Evolutionary conservation across 371 early-diverging fungal genomes (phyloP), one percentile per base, ranked within the genome.

Genomic region (Mucor mucedo): DNA sequence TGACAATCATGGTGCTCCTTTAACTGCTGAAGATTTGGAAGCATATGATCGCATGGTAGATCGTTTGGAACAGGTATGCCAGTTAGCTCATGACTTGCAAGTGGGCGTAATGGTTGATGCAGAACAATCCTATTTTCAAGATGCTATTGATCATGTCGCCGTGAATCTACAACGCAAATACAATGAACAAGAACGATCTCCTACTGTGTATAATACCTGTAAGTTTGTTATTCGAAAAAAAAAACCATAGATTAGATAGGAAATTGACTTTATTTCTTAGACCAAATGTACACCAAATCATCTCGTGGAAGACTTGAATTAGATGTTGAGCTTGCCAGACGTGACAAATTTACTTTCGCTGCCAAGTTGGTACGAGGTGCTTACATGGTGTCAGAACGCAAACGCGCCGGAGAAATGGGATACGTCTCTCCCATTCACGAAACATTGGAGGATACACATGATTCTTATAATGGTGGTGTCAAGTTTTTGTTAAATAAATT

Each of bases 301-400:
- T 82, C 91, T 4, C 72, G 78, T 40, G 72, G 73, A 48, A 86
- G 91, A 65, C 78, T 98, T 56, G 66, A 80, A 61, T 70, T 77
- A 52, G 95, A 96, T 80, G 81, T 84, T 45, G 89, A 86, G 58
- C 76, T 85, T 27, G 84, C 92, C 1, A 67, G 84, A 58, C 85
- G 91, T 38, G 81, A 84, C 65, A 88, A 91, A 54, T 92, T 88
- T 74, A 76, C 83, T 30, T 90, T 96, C 76, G 98, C 89, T 4
- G 90, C 89, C 60, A 98, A 98, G 73, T 79, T 98, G 27, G 98
- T 98, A 27, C 92, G 98, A 32, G 98, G 96, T 52, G 93, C 93
- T 14, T 92, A 97, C 85, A 94, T 98, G 93, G 89, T 87, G 50
- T 78, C 85, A 65, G 98, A 98, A 79, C 87, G 93, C 48, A 89